Percentiles rank a stretch among this genome's conserved stretches.
These are phyloP conservation scores for Trichoderma hamatum DNA, from an alignment of 2,329 filamentous ascomycete species.

Conservation along the genomic window DNA sequence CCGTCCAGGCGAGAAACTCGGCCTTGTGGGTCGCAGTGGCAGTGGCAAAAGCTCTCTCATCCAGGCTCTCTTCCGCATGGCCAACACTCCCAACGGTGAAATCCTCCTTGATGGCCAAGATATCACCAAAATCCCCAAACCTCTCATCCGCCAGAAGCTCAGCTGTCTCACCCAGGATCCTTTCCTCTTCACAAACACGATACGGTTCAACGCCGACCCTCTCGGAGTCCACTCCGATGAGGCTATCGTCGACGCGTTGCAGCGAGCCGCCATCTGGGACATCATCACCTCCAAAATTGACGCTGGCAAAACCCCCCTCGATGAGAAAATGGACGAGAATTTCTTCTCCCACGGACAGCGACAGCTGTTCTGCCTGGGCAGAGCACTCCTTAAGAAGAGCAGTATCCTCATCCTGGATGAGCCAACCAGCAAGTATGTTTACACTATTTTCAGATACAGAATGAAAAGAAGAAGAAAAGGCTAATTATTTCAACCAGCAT, in stretches of 20 bases:
- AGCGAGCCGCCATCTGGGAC: slow-evolving; percentile 51
- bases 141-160: slow-evolving; percentile 39
- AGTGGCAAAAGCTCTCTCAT: slow-evolving; percentile 46
- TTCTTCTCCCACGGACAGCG: slow-evolving; percentile 42
- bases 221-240: slow-evolving; percentile 43
- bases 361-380: slow-evolving; percentile 40
- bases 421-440: slow-evolving; percentile 43
- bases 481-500: slow-evolving; percentile 31
- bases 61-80: slow-evolving; percentile 51
- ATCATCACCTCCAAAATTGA: slow-evolving; percentile 46
- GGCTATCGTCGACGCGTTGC: slow-evolving; percentile 48
- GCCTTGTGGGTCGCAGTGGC: slow-evolving; percentile 51
- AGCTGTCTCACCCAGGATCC: slow-evolving; percentile 57
- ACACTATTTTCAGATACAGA: neutral
- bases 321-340: slow-evolving; percentile 41
- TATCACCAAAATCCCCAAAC: slow-evolving; percentile 34
- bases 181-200: slow-evolving; percentile 52
- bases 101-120: slow-evolving; percentile 53
- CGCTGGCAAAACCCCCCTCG: slow-evolving; percentile 36
- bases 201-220: slow-evolving; percentile 57
- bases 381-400: slow-evolving; percentile 37
- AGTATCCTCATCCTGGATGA: slow-evolving; percentile 43
- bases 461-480: neutral
- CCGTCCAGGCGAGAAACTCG: slow-evolving; percentile 43
- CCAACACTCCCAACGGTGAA: slow-evolving; percentile 47